These are phyloP conservation scores for Aspergillus tubingensis DNA, from an alignment of 2,329 filamentous ascomycete genomes.

Conservation along the genomic window DNA sequence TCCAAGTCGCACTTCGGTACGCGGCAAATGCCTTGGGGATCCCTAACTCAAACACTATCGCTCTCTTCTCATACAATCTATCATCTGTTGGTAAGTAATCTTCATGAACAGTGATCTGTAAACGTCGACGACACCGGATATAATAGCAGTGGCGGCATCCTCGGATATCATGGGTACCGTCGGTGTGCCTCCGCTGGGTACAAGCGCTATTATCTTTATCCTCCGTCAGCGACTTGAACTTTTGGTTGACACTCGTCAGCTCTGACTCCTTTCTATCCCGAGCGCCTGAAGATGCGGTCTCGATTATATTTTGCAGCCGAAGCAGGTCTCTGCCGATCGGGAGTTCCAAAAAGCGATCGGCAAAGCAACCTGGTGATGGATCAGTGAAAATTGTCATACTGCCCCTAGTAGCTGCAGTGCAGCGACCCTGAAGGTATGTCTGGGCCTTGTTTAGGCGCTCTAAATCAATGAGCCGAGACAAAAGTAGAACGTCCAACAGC, in stretches of 20 bases:
- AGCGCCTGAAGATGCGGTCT: conserved; percentile 29
- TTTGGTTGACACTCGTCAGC: conserved; percentile 34
- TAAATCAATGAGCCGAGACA: conserved; percentile 54
- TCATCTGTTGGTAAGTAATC: conserved; percentile 48
- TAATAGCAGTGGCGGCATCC: conserved; percentile 51
- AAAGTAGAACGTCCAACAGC: conserved; percentile 57
- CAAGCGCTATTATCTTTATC: conserved; percentile 45
- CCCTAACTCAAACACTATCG: conserved; percentile 55
- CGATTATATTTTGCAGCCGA: conserved; percentile 38
- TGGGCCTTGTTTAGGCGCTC: conserved; percentile 54
- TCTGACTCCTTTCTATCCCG: conserved; percentile 43
- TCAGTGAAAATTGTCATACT: conserved; percentile 53
- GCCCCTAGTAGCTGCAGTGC: conserved; percentile 17
- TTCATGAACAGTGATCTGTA: conserved; percentile 54
- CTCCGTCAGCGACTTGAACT: conserved; percentile 42
- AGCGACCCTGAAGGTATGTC: conserved; percentile 48
- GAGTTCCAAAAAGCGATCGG: conserved; percentile 49
- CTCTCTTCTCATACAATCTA: conserved; percentile 36
- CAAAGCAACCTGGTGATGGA: conserved; percentile 47
- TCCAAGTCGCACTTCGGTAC: conserved; percentile 59
- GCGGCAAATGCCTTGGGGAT: conserved; percentile 48
- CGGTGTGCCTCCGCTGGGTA: conserved; percentile 21
- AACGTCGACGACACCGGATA: conserved; percentile 34
- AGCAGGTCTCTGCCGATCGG: conserved; percentile 25
- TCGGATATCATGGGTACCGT: conserved; percentile 33